Evolutionary conservation across 148 eudicot species (phyloP), one percentile per base, ranked within the genome.

Genomic region (Cornus controversa): DNA sequence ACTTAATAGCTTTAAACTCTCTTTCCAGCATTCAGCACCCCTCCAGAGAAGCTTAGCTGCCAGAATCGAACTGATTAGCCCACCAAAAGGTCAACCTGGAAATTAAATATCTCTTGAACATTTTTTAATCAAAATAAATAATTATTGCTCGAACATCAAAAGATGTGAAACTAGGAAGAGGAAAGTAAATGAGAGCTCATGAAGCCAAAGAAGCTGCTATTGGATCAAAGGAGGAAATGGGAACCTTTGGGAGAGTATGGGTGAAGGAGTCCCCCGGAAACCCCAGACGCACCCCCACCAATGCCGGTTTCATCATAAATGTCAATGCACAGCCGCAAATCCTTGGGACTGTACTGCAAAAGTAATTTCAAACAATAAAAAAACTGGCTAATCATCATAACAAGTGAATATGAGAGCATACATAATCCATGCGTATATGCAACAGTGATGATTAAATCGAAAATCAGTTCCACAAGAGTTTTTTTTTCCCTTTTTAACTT

Each of bases 271-370:
- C 99, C 99, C 42, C 99, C 99, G 82, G 98, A 87, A 74, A 96
- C 91, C 29, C 99, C 98, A 58, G 99, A 96, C 74, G 99, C 99
- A 50, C 99, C 99, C 62, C 97, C 99, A 71, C 91, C 99, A 75
- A 96, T 86, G 36, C 98, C 99, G 69, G 82, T 85, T 78, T 96
- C 98, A 86, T 96, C 99, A 82, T 89, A 90, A 67, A 96, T 72
- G 81, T 96, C 95, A 81, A 96, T 76, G 67, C 83, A 74, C 54
- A 92, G 23, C 47, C 82, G 78, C 78, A 84, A 66, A 58, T 92
- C 93, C 80, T 80, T 87, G 54, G 94, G 86, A 78, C 90, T 84
- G 73, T 90, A 85, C 99, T 93, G 98, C 82, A 85, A 85, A 70
- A 69, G 23, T 22, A 58, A 16, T 67, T 8, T 27, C 53, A 36